Evolutionary conservation across 108 stramenopile species (phyloP), one percentile per base, ranked within the genome.

Genomic region (Schizochytrium sp.): DNA sequence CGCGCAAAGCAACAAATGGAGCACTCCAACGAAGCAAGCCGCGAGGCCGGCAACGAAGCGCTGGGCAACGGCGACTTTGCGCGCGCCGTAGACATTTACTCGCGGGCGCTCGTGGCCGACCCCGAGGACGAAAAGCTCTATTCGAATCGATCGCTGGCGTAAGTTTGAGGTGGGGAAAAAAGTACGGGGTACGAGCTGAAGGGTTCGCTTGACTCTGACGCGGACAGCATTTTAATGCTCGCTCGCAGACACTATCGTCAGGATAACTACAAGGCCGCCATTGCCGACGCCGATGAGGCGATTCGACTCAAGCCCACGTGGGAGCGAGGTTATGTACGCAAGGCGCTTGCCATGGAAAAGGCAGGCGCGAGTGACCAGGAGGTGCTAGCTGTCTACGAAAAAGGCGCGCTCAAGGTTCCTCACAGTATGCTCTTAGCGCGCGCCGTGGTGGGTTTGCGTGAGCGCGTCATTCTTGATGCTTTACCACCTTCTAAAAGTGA

Each of bases 61-160:
- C 76, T 83, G 48, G 45, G 23, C n/a, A 12, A 53, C 48, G 4
- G 51, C 23, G 76, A 83, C 4, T 53, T 83, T 23, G 76, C 45
- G 48, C 23, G 25, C 25, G 76, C 76, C 2, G 51, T 83, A 16
- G 76, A 47, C 2, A 47, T 53, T 1, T 83, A 53, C 51, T 25
- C 48, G 76, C 2, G 51, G 76, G 76, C 45, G 48, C 45, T 53
- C 48, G 45, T 16, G 51, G 76, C n/a, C 10, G 48, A 12, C 45
- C 45, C 51, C 1, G 48, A 47, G 23, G 76, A 47, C 25, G 76
- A 47, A 1, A 55, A 34, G 51, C 25, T 53, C n/a, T 28, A 21
- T 18, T 83, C 76, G 5, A 83, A 83, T 23, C 76, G 76, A 23
- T 83, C 76, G 45, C 51, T 83, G 51, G 76, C 76, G 76, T 69